Evolutionary conservation across 2,329 filamentous ascomycete genomes (phyloP).

Genomic region (Cordyceps fumosorosea): DNA sequence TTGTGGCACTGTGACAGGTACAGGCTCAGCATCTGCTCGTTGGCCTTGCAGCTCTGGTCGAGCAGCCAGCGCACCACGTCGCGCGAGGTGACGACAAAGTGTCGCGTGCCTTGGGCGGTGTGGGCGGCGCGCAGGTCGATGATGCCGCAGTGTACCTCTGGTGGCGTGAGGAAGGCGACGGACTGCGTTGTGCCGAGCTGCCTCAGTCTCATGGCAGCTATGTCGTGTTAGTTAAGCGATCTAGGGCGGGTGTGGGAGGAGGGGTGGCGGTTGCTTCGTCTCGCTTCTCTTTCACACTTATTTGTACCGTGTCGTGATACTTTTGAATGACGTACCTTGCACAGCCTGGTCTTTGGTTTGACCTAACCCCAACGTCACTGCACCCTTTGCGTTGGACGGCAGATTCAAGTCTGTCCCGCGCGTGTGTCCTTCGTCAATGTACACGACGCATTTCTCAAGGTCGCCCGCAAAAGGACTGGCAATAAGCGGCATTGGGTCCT

Average conservation of each 20-base stretch:
- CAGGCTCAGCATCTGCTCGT: constrained; percentile 52
- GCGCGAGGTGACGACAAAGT: constrained; percentile 14
- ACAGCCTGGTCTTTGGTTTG: constrained; percentile 56
- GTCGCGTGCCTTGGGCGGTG: background rate
- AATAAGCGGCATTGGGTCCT: constrained; percentile 42
- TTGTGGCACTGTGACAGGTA: constrained; percentile 55
- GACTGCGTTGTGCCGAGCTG: constrained; percentile 51
- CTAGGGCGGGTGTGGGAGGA: too few species aligned
- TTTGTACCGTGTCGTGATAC: background rate
- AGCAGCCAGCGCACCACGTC: constrained; percentile 51
- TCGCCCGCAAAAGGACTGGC: constrained; percentile 49
- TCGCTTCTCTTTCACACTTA: too few species aligned
- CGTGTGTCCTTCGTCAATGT: constrained; percentile 55
- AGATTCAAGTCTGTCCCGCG: constrained; percentile 55
- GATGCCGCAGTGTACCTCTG: constrained; percentile 57
- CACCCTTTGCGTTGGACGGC: constrained; percentile 38
- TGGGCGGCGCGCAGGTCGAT: constrained; percentile 30
- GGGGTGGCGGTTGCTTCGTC: too few species aligned
- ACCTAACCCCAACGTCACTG: constrained; percentile 48
- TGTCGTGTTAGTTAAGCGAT: too few species aligned
- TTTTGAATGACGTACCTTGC: constrained; percentile 38
- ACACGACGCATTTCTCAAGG: constrained; percentile 47
- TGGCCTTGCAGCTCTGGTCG: constrained; percentile 53
- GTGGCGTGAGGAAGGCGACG: constrained; percentile 48
- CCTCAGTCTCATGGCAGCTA: constrained; percentile 61